Evolutionary conservation across 1,139 yeast species (phyloP).

Genomic region (Hanseniaspora uvarum): DNA sequence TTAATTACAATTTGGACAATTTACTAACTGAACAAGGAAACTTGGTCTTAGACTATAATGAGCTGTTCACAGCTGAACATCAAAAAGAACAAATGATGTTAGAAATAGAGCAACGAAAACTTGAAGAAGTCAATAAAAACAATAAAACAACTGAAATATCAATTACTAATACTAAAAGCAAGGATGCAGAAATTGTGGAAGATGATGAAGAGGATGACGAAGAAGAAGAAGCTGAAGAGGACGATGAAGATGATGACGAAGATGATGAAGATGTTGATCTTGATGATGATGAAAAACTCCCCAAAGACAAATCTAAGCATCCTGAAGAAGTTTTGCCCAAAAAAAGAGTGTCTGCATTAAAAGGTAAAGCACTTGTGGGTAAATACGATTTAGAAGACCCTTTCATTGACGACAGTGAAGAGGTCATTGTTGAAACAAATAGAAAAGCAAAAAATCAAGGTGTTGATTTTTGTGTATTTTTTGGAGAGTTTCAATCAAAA

Average conservation of each 20-base stretch:
- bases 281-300: conserved; percentile 26
- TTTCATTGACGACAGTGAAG: conserved; percentile 88
- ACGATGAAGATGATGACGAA: conserved; percentile 40
- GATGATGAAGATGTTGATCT: conserved; percentile 29
- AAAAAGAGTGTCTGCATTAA: conserved; percentile 27
- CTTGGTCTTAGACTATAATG: conserved; percentile 9
- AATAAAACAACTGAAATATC: conserved; percentile 30
- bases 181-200: conserved; percentile 49
- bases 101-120: conserved; percentile 48
- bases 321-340: conserved; percentile 1
- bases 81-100: conserved; percentile 29
- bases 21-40: conserved; percentile 13
- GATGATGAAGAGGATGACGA: conserved; percentile 53
- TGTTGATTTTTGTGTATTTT: conserved; percentile 83
- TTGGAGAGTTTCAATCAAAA: conserved; percentile 64
- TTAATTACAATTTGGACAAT: conserved; percentile 14
- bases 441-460: conserved; percentile 67
- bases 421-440: conserved; percentile 86
- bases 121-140: conserved; percentile 72
- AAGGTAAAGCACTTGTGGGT: conserved; percentile 64
- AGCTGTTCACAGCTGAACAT: conserved; percentile 11
- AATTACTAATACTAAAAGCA: conserved; percentile 55
- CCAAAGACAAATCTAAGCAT: conserved; percentile 1
- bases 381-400: conserved; percentile 91
- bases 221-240: conserved; percentile 49